These are phyloP conservation scores for Nadsonia commutata DNA, from an alignment of 1,139 yeast genomes.

Conservation along the genomic window DNA sequence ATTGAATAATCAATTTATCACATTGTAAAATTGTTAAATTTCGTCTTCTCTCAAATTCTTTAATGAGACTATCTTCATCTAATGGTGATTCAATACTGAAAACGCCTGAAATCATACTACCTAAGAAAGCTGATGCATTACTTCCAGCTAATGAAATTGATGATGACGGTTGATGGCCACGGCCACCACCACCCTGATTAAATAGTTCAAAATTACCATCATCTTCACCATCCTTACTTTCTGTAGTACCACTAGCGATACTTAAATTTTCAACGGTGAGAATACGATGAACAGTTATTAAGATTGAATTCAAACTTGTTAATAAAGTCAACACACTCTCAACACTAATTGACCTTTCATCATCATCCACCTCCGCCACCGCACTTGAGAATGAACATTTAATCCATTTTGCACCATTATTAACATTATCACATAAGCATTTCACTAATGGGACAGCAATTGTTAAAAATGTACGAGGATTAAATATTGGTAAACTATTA, in stretches of 20 bases:
- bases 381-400: neutral
- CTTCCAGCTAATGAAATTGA: neutral
- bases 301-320: conserved; percentile 51
- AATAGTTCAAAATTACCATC: neutral
- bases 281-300: conserved; percentile 44
- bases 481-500: conserved; percentile 33
- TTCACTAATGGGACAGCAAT: conserved; percentile 36
- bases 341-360: conserved; percentile 9
- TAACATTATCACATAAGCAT: conserved; percentile 35
- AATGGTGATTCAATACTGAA: conserved; percentile 66
- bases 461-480: conserved; percentile 33
- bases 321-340: conserved; percentile 33
- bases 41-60: neutral
- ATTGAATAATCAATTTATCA: conserved; percentile 43
- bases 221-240: neutral
- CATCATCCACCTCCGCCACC: neutral
- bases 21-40: conserved; percentile 44
- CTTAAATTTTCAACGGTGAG: conserved; percentile 19
- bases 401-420: conserved; percentile 12
- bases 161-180: neutral
- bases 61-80: conserved; percentile 21
- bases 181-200: neutral
- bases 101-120: conserved; percentile 73
- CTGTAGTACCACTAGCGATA: conserved; percentile 12
- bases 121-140: conserved; percentile 32